These are phyloP conservation scores for Penicillium oxalicum DNA, from an alignment of 2,329 filamentous ascomycete species.

Conservation along the genomic window DNA sequence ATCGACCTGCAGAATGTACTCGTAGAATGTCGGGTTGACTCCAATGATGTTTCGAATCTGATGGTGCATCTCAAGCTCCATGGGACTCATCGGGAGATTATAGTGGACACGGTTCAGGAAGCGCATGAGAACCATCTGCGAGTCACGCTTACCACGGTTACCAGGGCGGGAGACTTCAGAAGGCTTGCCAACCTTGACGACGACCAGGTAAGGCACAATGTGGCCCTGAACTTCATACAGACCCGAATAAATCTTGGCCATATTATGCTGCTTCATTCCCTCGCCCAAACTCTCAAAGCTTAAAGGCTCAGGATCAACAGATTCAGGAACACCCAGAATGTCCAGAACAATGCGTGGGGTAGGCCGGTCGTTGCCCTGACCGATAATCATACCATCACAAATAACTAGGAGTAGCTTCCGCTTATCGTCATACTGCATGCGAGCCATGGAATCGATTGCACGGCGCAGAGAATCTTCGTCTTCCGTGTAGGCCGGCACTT, in stretches of 20 bases:
- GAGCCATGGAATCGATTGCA: slow-evolving; percentile 90
- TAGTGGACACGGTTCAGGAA: slow-evolving; percentile 99
- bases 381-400: slow-evolving; percentile 95
- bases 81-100: slow-evolving; percentile 88
- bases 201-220: slow-evolving; percentile 93
- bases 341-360: slow-evolving; percentile 97
- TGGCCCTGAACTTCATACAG: slow-evolving; percentile 97
- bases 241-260: slow-evolving; percentile 97
- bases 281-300: slow-evolving; percentile 96
- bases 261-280: slow-evolving; percentile 96
- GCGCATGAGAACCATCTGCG: slow-evolving; percentile 96
- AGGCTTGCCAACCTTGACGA: slow-evolving; percentile 89
- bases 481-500: slow-evolving; percentile 96
- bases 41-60: slow-evolving; percentile 98
- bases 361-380: slow-evolving; percentile 89
- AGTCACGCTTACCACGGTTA: slow-evolving; percentile 98
- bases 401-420: slow-evolving; percentile 93
- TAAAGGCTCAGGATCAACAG: slow-evolving; percentile 87
- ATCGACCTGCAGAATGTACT: slow-evolving; percentile 93
- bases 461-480: slow-evolving; percentile 95
- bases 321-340: slow-evolving; percentile 90
- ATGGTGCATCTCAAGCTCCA: slow-evolving; percentile 97
- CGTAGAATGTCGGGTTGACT: slow-evolving; percentile 97
- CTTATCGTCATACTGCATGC: slow-evolving; percentile 95
- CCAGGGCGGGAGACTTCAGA: slow-evolving; percentile 71